Base-by-base conservation (phyloP, 345 rosid species). In the Eucalyptus regnans region DNA sequence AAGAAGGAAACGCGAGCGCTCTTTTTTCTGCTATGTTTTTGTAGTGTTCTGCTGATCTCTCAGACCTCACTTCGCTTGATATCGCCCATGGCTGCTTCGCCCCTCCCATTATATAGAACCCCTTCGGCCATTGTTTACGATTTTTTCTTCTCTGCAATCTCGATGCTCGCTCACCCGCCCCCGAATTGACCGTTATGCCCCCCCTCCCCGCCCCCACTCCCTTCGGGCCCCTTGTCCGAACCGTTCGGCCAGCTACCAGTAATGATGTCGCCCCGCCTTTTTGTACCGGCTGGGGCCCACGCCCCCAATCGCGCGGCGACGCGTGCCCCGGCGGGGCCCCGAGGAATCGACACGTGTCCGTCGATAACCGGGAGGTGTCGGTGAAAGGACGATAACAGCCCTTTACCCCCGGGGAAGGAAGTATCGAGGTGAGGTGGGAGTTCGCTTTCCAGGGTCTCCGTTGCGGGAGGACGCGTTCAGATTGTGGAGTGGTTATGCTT, bases 1-100 rank as follows among this genome's bases (percentile, higher is more conserved):
- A 86, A 76, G 91, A 25, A 37, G 92, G 46, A 87, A 20, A 68
- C 27, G 83, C 84, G 16, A 76, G 48, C 48, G 14, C 48, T 41
- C 48, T 11, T 10, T 41, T 41, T 76, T 12, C 48, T 76, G 48
- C 83, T 18, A 20, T 56, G 62, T 9, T 56, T 56, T 54, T 56
- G 6, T 6, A 5, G 6, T 51, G 56, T n/a, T 64, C 46, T 41
- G 31, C 10, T 52, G 58, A 52, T 41, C 15, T 41, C 48, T 41
- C 84, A 76, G 48, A 76, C 48, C 84, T 76, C 84, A 23, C 84
- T 76, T 41, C 8, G 15, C 2, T 10, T 76, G 8, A 10, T 37
- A 0, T 23, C 4, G 44, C 81, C 11, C 84, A 11, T 41, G 29
- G 48, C 0, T 23, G 5, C 5, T 1, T 76, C 84, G 48, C 43